Evolutionary conservation across 2,329 filamentous ascomycete species (phyloP), one percentile per base, ranked within the genome.

Genomic region (Neurospora sp.): DNA sequence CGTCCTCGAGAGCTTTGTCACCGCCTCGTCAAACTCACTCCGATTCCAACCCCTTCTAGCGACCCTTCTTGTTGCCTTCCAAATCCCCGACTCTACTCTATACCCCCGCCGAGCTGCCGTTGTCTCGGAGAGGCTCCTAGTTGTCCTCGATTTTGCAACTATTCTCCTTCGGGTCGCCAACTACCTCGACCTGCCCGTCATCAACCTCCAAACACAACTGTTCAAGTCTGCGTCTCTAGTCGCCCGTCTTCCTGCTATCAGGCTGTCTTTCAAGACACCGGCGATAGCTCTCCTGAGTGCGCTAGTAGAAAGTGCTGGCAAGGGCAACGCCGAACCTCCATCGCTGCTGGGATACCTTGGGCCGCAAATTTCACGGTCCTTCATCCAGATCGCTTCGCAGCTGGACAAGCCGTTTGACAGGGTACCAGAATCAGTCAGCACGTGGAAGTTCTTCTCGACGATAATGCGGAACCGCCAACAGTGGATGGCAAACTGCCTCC

Each of bases 301-400:
- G 11, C 81, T 97, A 19, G 88, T 97, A 37, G 84, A 89, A 62
- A 89, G 87, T 73, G 90, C 91, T 33, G 88, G 89, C 33, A 87
- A 87, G 71, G 82, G 84, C 17, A 81, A 86, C 38, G 85, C 84
- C n/a, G 93, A 97, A 74, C 93, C 94, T 0, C 92, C 93, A n/a
- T 97, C 95, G 6, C 84, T 99, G n/a, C 87, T 99, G 28, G 94
- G 94, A 39, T 93, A 97, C 77, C 83, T 99, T 6, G 93, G 93
- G 1, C 86, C 92, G 10, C 89, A 92, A 69, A 89, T 92, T 8
- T 92, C 94, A 11, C 93, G 92, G 75, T 90, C 91, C 46, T 97
- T 99, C 77, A 83, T 99, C 33, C 88, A 91, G 71, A 83, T 96
- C 6, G 82, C 98, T 6, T 89, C 92, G 4, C 87, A 88, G 71